Conservation (phyloP, 257 asterid genomes). For the Lithospermum erythrorhizon region DNA sequence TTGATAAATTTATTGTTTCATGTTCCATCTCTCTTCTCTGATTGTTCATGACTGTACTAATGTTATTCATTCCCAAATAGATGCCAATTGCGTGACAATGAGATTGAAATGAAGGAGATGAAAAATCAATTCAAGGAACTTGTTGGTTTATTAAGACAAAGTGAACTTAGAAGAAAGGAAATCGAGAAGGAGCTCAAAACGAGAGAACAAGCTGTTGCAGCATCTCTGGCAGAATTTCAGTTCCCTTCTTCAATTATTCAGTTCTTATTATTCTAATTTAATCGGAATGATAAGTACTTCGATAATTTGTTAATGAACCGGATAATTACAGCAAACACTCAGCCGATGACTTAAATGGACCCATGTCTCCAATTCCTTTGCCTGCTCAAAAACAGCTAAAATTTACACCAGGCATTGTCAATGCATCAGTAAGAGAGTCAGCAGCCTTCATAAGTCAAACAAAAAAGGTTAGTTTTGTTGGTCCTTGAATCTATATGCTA, state of each 20-base stretch:
- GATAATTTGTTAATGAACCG: not conserved
- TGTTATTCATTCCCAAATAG: slow-evolving; percentile 29
- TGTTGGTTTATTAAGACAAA: slow-evolving; percentile 69
- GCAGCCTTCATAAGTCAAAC: slow-evolving; percentile 68
- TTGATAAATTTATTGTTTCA: not conserved
- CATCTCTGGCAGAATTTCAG: slow-evolving; percentile 37
- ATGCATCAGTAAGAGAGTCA: slow-evolving; percentile 64
- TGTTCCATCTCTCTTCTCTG: not conserved
- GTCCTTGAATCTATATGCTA: not conserved
- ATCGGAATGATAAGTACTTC: not conserved
- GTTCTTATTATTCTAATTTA: too few species aligned
- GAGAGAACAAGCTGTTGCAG: slow-evolving; percentile 52
- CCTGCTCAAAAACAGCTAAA: slow-evolving; percentile 98
- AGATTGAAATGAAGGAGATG: slow-evolving; percentile 80
- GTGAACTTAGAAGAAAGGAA: slow-evolving; percentile 83
- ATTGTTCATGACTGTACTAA: slow-evolving; percentile 12
- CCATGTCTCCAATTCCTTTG: slow-evolving; percentile 74
- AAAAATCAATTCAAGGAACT: slow-evolving; percentile 91
- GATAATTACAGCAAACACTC: slow-evolving; percentile 47
- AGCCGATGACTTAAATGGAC: slow-evolving; percentile 58
- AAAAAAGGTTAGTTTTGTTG: slow-evolving; percentile 53
- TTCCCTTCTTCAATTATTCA: not conserved
- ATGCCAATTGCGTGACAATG: slow-evolving; percentile 85
- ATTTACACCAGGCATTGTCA: slow-evolving; percentile 89
- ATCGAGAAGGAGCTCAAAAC: slow-evolving; percentile 68